A percentile compares a stretch with the other conserved stretches of the same genome.
Evolutionary conservation across 1,284 basidiomycete genomes (phyloP).

Genomic region (Ustilago hordei): DNA sequence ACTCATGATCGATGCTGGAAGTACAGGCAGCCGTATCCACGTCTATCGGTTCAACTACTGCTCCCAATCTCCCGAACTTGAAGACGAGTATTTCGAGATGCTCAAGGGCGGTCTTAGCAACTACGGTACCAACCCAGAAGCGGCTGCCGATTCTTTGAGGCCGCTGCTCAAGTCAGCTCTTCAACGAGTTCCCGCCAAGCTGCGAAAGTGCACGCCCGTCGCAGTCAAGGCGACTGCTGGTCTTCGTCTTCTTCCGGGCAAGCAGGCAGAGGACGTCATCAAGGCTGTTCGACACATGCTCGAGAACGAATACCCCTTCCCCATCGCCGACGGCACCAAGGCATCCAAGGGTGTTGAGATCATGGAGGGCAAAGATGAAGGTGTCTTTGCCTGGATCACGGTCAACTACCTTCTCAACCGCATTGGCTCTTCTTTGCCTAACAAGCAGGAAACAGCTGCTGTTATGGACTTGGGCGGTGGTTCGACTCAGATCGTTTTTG

Average conservation of each 20-base stretch:
- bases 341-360: constrained; percentile 63
- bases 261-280: constrained; percentile 81
- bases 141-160: constrained; percentile 84
- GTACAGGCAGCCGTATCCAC: constrained; percentile 95
- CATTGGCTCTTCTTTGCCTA: constrained; percentile 70
- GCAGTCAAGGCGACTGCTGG: constrained; percentile 97
- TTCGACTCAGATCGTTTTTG: constrained; percentile 97
- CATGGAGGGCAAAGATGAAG: constrained; percentile 96
- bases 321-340: constrained; percentile 61
- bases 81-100: constrained; percentile 92
- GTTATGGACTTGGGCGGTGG: constrained; percentile 96
- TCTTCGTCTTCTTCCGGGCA: constrained; percentile 79
- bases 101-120: constrained; percentile 84
- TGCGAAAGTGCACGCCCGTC: constrained; percentile 84
- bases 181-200: constrained; percentile 78
- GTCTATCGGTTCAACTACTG: constrained; percentile 80
- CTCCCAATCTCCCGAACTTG: constrained; percentile 76
- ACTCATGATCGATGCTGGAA: constrained; percentile 97
- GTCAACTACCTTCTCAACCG: constrained; percentile 80
- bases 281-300: constrained; percentile 80
- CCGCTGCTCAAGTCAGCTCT: constrained; percentile 84
- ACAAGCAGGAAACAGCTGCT: constrained; percentile 76
- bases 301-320: constrained; percentile 79
- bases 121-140: constrained; percentile 74
- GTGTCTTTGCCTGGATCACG: constrained; percentile 96